Evolutionary conservation across 1,284 basidiomycete genomes (phyloP), one percentile per base, ranked within the genome.

Genomic region (Phenoliferia sp.): DNA sequence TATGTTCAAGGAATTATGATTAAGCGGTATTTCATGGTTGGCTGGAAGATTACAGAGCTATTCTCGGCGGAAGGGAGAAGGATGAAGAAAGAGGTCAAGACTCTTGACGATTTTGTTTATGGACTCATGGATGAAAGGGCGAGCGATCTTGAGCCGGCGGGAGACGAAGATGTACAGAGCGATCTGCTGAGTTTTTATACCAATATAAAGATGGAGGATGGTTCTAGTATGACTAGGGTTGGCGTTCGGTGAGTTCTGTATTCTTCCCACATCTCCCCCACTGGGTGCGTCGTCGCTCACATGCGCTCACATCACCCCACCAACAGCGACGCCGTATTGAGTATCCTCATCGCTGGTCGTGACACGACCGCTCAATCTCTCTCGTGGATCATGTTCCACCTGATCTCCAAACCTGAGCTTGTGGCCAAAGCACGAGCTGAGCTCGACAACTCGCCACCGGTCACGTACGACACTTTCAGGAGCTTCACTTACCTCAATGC

Each of bases 1-100:
- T 73, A 69, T 57, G 71, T 70, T 1, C 77, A 78, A 63, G 44
- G 59, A 4, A 63, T 75, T 3, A 74, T 77, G 61, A 71, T 73
- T 31, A 62, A 68, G n/a, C 58, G 68, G 7, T 48, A 62, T 34
- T 55, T 31, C 34, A 61, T 31, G 33, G 62, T 65, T 2, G 31
- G 62, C 32, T 69, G 62, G 62, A 36, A 26, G 16, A 55, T 74
- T 39, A 66, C 66, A 31, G 77, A 78, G 67, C 31, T 59, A 4
- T 70, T 75, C 66, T 67, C 61, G 3, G 39, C 66, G 2, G 52
- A 67, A 28, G 73, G 73, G 0, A 55, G 64, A 19, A 68, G 71
- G 62, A 75, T 76, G 70, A 31, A 50, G 32, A 54, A 48, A 12
- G 71, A 64, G 61, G 64, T 71, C 54, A 61, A 67, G 39, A 63